These are phyloP conservation scores for Stephania yunnanensis DNA, from an alignment of 164 flowering plant species.

Conservation along the genomic window DNA sequence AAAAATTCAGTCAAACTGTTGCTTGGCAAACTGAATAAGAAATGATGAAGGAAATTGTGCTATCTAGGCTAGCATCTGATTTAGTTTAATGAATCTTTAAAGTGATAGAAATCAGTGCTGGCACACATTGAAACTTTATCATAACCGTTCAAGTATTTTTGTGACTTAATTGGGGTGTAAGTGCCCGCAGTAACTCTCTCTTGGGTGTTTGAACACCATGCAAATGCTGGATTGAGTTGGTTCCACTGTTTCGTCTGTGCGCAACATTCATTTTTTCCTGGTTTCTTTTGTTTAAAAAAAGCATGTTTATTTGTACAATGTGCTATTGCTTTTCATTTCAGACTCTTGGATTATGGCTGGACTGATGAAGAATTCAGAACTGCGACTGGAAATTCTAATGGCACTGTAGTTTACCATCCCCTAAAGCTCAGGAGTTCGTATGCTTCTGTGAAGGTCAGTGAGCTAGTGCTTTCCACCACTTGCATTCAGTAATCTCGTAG, in stretches of 20 bases:
- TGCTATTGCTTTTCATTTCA: constrained; percentile 18
- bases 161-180: neutral
- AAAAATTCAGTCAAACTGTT: neutral
- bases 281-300: too few species aligned
- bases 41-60: neutral
- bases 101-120: neutral
- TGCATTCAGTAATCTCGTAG: neutral
- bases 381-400: constrained; percentile 41
- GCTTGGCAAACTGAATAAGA: neutral
- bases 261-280: neutral
- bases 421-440: constrained; percentile 56
- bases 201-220: too few species aligned
- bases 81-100: neutral
- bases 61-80: neutral
- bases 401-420: constrained; percentile 35
- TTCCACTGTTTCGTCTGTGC: neutral
- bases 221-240: too few species aligned
- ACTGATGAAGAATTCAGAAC: constrained; percentile 44
- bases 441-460: constrained; percentile 39
- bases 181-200: neutral
- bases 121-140: neutral
- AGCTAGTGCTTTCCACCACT: neutral
- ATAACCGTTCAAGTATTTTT: neutral
- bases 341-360: constrained; percentile 35
- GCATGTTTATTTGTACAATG: neutral